Conservation (phyloP, 306 rosid genomes). For the Gynostemma pentaphyllum region DNA sequence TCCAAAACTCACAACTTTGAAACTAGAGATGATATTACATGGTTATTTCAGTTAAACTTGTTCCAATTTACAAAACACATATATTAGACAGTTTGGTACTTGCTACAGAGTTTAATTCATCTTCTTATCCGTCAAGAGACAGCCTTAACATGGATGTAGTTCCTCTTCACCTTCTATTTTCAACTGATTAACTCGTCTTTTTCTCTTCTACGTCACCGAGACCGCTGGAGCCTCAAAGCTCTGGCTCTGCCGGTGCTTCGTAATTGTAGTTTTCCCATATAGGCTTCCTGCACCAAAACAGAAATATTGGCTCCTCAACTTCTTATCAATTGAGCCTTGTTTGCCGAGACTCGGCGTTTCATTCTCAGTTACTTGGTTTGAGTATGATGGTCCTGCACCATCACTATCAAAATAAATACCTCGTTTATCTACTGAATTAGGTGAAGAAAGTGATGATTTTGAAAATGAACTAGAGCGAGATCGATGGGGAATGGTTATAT, state of each 20-base stretch:
- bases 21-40: background rate
- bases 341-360: conserved; percentile 28
- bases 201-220: conserved; percentile 33
- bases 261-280: conserved; percentile 34
- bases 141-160: background rate
- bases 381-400: conserved; percentile 56
- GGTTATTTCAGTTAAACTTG: background rate
- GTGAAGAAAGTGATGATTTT: conserved; percentile 68
- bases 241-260: conserved; percentile 37
- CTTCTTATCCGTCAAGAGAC: conserved; percentile 4
- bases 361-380: conserved; percentile 27
- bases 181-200: too few species aligned
- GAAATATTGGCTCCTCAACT: conserved; percentile 60
- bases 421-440: conserved; percentile 56
- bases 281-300: conserved; percentile 69
- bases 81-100: conserved; percentile 2
- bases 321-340: conserved; percentile 28
- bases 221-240: conserved; percentile 35
- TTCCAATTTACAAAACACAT: conserved; percentile 4
- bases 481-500: conserved; percentile 36
- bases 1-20: background rate
- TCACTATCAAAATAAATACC: conserved; percentile 48
- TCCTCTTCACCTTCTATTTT: background rate
- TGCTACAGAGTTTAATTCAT: background rate
- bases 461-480: conserved; percentile 87